Evolutionary conservation across 1,284 basidiomycete genomes (phyloP).

Genomic region (Marasmius sp.): DNA sequence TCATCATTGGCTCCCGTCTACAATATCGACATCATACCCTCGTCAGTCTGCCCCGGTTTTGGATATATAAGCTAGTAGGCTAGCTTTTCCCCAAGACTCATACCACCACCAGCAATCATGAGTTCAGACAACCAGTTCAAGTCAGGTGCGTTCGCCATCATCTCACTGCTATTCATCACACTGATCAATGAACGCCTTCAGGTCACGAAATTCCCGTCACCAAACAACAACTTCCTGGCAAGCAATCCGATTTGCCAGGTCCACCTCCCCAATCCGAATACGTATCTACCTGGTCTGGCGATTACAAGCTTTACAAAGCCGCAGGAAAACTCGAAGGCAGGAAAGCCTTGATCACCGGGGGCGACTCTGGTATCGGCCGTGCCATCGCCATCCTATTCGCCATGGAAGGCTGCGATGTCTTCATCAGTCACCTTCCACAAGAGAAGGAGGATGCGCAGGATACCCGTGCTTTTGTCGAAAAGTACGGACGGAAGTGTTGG

Average conservation of each 20-base stretch:
- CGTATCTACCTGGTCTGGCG: conserved; percentile 35
- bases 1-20: too few species aligned
- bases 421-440: conserved; percentile 61
- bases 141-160: too few species aligned
- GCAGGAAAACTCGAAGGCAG: conserved; percentile 46
- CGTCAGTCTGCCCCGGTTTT: too few species aligned
- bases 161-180: too few species aligned
- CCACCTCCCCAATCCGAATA: background rate
- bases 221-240: background rate
- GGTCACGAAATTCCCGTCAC: conserved; percentile 24
- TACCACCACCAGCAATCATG: too few species aligned
- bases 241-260: background rate
- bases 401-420: conserved; percentile 65
- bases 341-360: conserved; percentile 57
- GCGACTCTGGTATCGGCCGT: conserved; percentile 61
- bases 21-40: too few species aligned
- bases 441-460: conserved; percentile 29
- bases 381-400: conserved; percentile 61
- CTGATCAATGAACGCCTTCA: background rate
- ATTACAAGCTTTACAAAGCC: conserved; percentile 24
- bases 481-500: background rate
- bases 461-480: background rate
- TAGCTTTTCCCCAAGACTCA: too few species aligned
- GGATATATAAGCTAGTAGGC: too few species aligned
- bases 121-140: too few species aligned